A percentile compares a stretch with the other conserved stretches of the same genome.
These are phyloP conservation scores for Phytophthora macrochlamydospora DNA, from an alignment of 352 stramenopile species.

Conservation along the genomic window DNA sequence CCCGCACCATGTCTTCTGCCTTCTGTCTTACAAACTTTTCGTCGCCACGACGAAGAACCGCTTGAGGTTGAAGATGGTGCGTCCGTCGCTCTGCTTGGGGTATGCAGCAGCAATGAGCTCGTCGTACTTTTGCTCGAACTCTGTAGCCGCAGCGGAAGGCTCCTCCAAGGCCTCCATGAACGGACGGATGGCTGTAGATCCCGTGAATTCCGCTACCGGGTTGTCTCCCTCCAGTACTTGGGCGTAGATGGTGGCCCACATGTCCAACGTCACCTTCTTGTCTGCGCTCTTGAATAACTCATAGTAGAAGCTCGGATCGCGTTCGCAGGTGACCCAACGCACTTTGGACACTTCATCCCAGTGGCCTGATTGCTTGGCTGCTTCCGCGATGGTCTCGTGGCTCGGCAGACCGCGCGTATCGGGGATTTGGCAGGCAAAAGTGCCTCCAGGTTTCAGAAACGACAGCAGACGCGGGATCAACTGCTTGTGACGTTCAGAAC, in stretches of 20 bases:
- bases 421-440: constrained; percentile 74
- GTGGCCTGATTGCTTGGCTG: constrained; percentile 46
- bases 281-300: constrained; percentile 48
- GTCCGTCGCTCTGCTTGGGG: constrained; percentile 52
- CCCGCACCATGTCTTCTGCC: neutral
- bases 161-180: constrained; percentile 59
- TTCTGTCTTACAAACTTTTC: constrained; percentile 20
- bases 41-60: constrained; percentile 69
- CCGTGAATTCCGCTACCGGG: constrained; percentile 70
- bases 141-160: constrained; percentile 13
- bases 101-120: constrained; percentile 63
- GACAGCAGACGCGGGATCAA: constrained; percentile 53
- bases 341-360: constrained; percentile 43
- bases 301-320: constrained; percentile 68
- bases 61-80: constrained; percentile 66
- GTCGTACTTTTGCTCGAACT: constrained; percentile 61
- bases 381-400: constrained; percentile 58
- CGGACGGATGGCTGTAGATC: constrained; percentile 61
- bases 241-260: constrained; percentile 65
- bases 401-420: constrained; percentile 60
- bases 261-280: constrained; percentile 36
- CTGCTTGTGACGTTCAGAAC: constrained; percentile 40
- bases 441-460: constrained; percentile 62
- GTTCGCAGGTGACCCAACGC: constrained; percentile 70
- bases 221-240: constrained; percentile 67